Base-by-base conservation (phyloP, 225 moss, liverwort and hornwort genomes). In the Sphagnum tenellum region DNA sequence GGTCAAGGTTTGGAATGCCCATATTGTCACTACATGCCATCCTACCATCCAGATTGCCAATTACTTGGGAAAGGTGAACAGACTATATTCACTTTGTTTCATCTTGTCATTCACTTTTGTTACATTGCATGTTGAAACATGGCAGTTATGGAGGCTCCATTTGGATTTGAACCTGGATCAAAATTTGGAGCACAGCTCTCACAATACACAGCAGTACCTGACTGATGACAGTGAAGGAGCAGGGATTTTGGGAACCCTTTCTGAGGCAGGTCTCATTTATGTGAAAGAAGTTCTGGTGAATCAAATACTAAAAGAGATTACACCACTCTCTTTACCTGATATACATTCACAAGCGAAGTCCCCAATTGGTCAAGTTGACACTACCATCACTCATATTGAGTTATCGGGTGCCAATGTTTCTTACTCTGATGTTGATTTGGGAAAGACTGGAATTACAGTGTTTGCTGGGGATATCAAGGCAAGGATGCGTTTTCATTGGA, bases 281-380 rank as follows among this genome's bases (percentile, higher is more conserved):
- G 92, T 87, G 64, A 96, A 96, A 86, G 90, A 92, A 44, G 95
- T 96, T 47, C 50, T 96, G 76, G 77, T 96, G 5, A 88, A 85
- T 46, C 76, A 92, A 56, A 80, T 96, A 44, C 74, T 96, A 62
- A 77, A 75, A 4, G 92, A 90, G 71, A 77, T 90, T 46, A 96
- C 88, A 2, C 95, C 95, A 4, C 71, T 96, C 13, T 61, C 62
- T 46, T 73, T 96, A 59, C 76, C 95, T 4, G 85, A 92, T 50
- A 90, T 96, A 13, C 67, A 44, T 10, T 64, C 83, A 56, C 75
- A 72, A 9, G 68, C 85, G 46, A 77, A 88, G 60, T 81, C 92
- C 12, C 92, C 95, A 13, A 74, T 96, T 3, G 95, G 95, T 46
- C 86, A 80, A 5, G 49, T 96, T 5, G 86, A 89, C 55, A 67